These are phyloP conservation scores for Penicillium alfredii DNA, from an alignment of 495 filamentous ascomycete species.

Conservation along the genomic window DNA sequence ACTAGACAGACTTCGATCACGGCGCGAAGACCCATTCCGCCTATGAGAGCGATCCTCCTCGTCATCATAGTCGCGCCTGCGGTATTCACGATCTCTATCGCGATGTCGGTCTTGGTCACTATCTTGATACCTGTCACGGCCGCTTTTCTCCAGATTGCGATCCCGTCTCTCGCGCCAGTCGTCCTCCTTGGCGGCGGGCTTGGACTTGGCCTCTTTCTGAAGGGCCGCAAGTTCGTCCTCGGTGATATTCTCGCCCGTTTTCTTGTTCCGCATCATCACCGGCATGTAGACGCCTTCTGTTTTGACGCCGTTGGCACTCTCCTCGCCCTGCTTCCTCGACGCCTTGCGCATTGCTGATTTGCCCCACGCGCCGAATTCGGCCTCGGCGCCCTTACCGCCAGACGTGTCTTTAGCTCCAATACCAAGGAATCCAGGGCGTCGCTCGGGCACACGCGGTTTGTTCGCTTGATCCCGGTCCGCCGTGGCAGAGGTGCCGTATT, in stretches of 20 bases:
- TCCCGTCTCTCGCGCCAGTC: conserved; percentile 47
- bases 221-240: conserved; percentile 53
- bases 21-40: conserved; percentile 28
- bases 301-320: conserved; percentile 24
- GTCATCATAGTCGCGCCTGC: conserved; percentile 25
- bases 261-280: conserved; percentile 57
- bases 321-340: conserved; percentile 42
- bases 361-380: conserved; percentile 71
- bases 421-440: conserved; percentile 73
- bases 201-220: conserved; percentile 40
- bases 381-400: conserved; percentile 60
- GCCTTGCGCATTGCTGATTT: conserved; percentile 57
- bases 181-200: conserved; percentile 31
- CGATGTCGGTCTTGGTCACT: too few species aligned
- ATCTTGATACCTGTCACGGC: conserved; percentile 37
- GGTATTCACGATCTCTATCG: conserved; percentile 25
- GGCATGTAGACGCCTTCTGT: conserved; percentile 59
- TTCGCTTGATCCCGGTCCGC: conserved; percentile 29
- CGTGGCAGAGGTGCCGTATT: conserved; percentile 30
- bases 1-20: conserved; percentile 32
- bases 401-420: conserved; percentile 66
- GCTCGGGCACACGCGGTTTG: conserved; percentile 46
- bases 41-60: conserved; percentile 26
- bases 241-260: conserved; percentile 60
- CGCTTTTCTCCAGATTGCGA: conserved; percentile 44